Evolutionary conservation across 495 filamentous ascomycete genomes (phyloP).

Genomic region (Jackrogersella minutella): DNA sequence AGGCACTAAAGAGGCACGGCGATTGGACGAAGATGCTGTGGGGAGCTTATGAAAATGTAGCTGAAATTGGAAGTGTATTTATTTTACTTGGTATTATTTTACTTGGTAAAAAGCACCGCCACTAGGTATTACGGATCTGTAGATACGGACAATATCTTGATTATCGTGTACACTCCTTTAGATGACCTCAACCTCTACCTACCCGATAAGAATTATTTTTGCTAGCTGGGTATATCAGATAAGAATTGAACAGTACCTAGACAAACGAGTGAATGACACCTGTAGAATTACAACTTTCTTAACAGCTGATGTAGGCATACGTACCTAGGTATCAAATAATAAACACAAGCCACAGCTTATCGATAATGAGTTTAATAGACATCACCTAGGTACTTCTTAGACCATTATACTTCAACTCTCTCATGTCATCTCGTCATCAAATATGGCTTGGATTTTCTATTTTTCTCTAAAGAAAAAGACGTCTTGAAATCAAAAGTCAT

Average conservation of each 20-base stretch:
- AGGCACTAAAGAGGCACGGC: not conserved
- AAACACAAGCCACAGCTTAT: slow-evolving; percentile 14
- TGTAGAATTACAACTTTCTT: too few relatives aligned
- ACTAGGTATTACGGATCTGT: not conserved
- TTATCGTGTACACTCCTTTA: too few relatives aligned
- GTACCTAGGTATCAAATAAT: not conserved
- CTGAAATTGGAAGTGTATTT: slow-evolving; percentile 28
- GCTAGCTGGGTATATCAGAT: too few relatives aligned
- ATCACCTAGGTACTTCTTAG: too few relatives aligned
- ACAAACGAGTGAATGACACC: too few relatives aligned
- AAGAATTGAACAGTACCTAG: too few relatives aligned
- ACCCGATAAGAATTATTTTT: too few relatives aligned
- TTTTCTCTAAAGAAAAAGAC: too few relatives aligned
- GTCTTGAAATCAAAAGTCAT: slow-evolving; percentile 17
- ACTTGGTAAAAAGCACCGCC: not conserved
- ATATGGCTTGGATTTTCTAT: not conserved
- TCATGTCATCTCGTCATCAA: not conserved
- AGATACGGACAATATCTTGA: not conserved
- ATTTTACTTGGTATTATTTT: not conserved
- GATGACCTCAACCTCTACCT: too few relatives aligned
- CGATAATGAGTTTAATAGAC: not conserved
- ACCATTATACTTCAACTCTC: not conserved
- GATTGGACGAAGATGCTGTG: slow-evolving; percentile 27
- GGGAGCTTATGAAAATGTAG: slow-evolving; percentile 13
- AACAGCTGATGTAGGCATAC: too few relatives aligned